Conservation (phyloP, 2,329 filamentous ascomycete species). For the Coniochaeta pulveracea region DNA sequence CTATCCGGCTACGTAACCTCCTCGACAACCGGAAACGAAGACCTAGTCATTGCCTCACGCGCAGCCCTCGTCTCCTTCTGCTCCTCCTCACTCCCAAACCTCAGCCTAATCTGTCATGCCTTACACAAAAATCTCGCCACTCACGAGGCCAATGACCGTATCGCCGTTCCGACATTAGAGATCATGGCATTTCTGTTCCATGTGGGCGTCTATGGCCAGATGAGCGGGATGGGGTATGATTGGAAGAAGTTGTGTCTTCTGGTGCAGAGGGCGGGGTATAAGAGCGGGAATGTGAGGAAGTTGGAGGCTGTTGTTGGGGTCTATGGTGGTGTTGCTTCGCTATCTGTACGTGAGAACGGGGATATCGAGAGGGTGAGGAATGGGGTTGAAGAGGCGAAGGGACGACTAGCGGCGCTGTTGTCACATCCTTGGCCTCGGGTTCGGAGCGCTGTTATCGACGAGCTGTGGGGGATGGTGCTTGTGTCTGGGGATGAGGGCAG, state of each 20-base stretch:
- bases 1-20: constrained; percentile 60
- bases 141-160: constrained; percentile 41
- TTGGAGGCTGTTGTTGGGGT: constrained; percentile 70
- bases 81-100: constrained; percentile 23
- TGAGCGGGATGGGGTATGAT: constrained; percentile 20
- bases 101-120: constrained; percentile 34
- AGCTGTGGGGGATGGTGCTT: constrained; percentile 37
- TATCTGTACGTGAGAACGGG: constrained; percentile 21
- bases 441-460: constrained; percentile 46
- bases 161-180: constrained; percentile 66
- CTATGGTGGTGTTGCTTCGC: constrained; percentile 56
- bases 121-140: constrained; percentile 45
- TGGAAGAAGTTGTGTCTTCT: constrained; percentile 53
- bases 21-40: constrained; percentile 67
- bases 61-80: constrained; percentile 50
- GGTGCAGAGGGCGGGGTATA: constrained; percentile 71
- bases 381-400: constrained; percentile 42
- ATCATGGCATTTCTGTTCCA: constrained; percentile 69
- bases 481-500: constrained; percentile 12
- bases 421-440: constrained; percentile 75
- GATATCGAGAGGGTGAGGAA: too few relatives aligned
- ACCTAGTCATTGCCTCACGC: constrained; percentile 58
- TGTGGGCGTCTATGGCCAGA: constrained; percentile 34
- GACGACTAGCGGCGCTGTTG: constrained; percentile 62
- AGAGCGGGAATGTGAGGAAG: constrained; percentile 71